Evolutionary conservation across 768 basidiomycete genomes (phyloP).

Genomic region (Suillus cothurnatus): DNA sequence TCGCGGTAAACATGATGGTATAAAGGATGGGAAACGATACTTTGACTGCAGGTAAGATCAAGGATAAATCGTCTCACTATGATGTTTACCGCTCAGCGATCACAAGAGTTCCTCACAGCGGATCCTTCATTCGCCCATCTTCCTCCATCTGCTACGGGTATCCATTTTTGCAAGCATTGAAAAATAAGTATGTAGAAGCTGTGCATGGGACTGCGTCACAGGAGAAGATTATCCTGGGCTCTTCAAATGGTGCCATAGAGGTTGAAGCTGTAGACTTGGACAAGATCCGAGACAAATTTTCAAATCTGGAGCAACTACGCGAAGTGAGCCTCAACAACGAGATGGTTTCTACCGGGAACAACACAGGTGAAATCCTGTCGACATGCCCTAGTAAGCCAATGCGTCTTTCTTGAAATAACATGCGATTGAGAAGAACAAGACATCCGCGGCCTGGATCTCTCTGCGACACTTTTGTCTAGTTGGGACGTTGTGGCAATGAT

Average conservation of each 20-base stretch:
- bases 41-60: slow-evolving; percentile 70
- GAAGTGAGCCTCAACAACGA: slow-evolving; percentile 82
- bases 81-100: slow-evolving; percentile 13
- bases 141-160: slow-evolving; percentile 56
- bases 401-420: slow-evolving; percentile 12
- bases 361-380: slow-evolving; percentile 50
- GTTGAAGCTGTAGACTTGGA: slow-evolving; percentile 87
- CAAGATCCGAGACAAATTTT: slow-evolving; percentile 72
- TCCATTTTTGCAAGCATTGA: slow-evolving; percentile 76
- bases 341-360: slow-evolving; percentile 54
- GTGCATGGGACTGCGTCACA: slow-evolving; percentile 51
- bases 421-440: slow-evolving; percentile 44
- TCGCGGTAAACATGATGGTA: slow-evolving; percentile 88
- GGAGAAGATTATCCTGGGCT: slow-evolving; percentile 75
- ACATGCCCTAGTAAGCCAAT: slow-evolving; percentile 69
- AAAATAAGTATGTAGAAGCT: slow-evolving; percentile 74
- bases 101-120: slow-evolving; percentile 59
- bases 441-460: slow-evolving; percentile 80
- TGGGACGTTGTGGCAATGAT: slow-evolving; percentile 77
- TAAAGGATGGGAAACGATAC: slow-evolving; percentile 75
- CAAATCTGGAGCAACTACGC: slow-evolving; percentile 64
- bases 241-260: slow-evolving; percentile 79
- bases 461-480: slow-evolving; percentile 65
- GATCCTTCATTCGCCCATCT: slow-evolving; percentile 82
- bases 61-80: not conserved